These are phyloP conservation scores for Xylaria sp. DNA, from an alignment of 2,329 filamentous ascomycete genomes.

Conservation along the genomic window DNA sequence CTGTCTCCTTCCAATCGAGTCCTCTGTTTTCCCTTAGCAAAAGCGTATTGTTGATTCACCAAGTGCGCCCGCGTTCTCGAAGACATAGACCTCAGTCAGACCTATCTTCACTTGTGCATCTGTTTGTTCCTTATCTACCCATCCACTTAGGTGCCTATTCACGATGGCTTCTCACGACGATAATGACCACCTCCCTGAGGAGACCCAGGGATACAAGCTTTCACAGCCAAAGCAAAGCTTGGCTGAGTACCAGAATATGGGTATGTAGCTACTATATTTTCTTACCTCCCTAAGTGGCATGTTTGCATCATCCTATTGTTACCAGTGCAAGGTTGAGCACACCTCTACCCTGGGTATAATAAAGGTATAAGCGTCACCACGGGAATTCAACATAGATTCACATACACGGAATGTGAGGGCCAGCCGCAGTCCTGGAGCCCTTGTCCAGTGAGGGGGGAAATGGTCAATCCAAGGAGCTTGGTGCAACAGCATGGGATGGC, in stretches of 20 bases:
- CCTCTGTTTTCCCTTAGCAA: background rate
- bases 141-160: slow-evolving; percentile 37
- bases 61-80: slow-evolving; percentile 1
- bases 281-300: background rate
- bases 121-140: slow-evolving; percentile 12
- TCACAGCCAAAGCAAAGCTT: slow-evolving; percentile 97
- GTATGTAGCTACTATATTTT: slow-evolving; percentile 63
- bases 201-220: slow-evolving; percentile 97
- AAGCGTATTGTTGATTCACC: background rate
- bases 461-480: background rate
- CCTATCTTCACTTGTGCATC: slow-evolving; percentile 8
- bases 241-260: slow-evolving; percentile 93
- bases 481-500: background rate
- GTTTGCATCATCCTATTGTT: slow-evolving; percentile 4
- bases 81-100: slow-evolving; percentile 8
- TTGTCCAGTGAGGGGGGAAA: background rate
- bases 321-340: slow-evolving; percentile 8
- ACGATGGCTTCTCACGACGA: slow-evolving; percentile 76
- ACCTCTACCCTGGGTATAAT: background rate
- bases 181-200: slow-evolving; percentile 86
- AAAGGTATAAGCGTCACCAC: background rate
- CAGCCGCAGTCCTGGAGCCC: background rate
- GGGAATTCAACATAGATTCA: background rate
- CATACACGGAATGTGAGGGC: background rate
- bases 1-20: slow-evolving; percentile 27